Evolutionary conservation across 495 filamentous ascomycete species (phyloP).

Genomic region (Podospora conica): DNA sequence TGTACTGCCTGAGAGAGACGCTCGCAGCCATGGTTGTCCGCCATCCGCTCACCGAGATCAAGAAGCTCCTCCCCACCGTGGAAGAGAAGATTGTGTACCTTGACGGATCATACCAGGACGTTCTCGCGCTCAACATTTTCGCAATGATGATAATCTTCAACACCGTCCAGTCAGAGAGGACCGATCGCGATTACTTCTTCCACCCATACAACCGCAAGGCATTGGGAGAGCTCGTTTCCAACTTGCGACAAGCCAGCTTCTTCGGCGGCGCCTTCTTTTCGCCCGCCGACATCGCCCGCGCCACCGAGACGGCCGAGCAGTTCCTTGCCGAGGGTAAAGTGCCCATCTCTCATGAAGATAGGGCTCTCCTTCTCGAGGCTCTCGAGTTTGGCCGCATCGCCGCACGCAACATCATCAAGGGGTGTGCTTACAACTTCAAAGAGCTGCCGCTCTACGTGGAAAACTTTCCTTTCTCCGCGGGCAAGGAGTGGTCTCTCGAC

Average conservation of each 20-base stretch:
- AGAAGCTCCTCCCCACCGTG: constrained; percentile 59
- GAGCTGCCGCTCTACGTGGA: constrained; percentile 72
- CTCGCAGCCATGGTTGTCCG: constrained; percentile 77
- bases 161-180: constrained; percentile 79
- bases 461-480: constrained; percentile 50
- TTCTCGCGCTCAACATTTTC: constrained; percentile 77
- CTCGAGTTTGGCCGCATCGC: constrained; percentile 57
- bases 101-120: constrained; percentile 78
- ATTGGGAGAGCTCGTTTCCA: constrained; percentile 61
- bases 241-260: constrained; percentile 81
- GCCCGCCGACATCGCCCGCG: constrained; percentile 49
- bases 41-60: constrained; percentile 64
- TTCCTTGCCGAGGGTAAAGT: constrained; percentile 54
- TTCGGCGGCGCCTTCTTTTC: constrained; percentile 78
- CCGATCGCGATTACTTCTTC: constrained; percentile 84
- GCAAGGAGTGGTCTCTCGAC: constrained; percentile 60
- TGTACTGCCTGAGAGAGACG: constrained; percentile 58
- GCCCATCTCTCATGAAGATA: constrained; percentile 52
- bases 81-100: constrained; percentile 66
- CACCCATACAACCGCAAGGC: constrained; percentile 61
- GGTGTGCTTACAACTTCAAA: constrained; percentile 57
- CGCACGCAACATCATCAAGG: constrained; percentile 54
- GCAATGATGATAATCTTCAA: constrained; percentile 75
- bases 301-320: constrained; percentile 55
- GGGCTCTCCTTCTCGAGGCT: constrained; percentile 51